These are phyloP conservation scores for Plectosphaerella cucumerina DNA, from an alignment of 2,329 filamentous ascomycete genomes.

Conservation along the genomic window DNA sequence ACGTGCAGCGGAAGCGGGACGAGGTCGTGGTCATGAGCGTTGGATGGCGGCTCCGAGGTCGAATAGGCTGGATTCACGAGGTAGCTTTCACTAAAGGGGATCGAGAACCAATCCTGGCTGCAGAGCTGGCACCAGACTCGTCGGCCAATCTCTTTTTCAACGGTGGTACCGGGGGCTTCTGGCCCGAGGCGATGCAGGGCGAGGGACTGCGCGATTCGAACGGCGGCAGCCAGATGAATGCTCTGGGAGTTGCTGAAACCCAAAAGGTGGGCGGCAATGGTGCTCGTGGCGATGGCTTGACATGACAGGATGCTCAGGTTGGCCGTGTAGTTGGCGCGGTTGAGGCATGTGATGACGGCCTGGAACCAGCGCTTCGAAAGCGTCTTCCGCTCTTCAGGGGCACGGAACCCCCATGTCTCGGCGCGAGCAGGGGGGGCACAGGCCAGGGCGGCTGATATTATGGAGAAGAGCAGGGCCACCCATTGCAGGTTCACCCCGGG, in stretches of 20 bases:
- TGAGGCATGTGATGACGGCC: conserved; percentile 38
- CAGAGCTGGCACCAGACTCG: conserved; percentile 31
- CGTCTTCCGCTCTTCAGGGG: conserved; percentile 29
- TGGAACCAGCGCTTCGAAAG: conserved; percentile 41
- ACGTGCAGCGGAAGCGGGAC: conserved; percentile 8
- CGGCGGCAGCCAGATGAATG: conserved; percentile 37
- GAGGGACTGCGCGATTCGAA: conserved; percentile 41
- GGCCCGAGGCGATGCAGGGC: conserved; percentile 35
- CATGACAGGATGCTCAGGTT: conserved; percentile 36
- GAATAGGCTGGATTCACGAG: conserved; percentile 29
- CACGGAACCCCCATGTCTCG: conserved; percentile 36
- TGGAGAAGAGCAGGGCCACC: conserved; percentile 38
- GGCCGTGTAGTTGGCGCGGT: conserved; percentile 39
- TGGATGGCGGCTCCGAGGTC: conserved; percentile 24
- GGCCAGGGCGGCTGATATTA: conserved; percentile 37
- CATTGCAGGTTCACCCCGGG: conserved; percentile 35
- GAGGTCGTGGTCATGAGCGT: conserved; percentile 28
- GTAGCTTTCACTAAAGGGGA: conserved; percentile 34
- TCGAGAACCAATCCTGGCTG: conserved; percentile 30
- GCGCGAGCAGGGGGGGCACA: conserved; percentile 30
- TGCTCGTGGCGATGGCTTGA: conserved; percentile 41
- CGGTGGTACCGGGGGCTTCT: conserved; percentile 11
- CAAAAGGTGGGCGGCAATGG: conserved; percentile 44
- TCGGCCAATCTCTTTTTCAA: conserved; percentile 25
- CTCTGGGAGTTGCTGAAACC: conserved; percentile 43